Conservation (phyloP, 2,329 filamentous ascomycete genomes). For the Aureobasidium vineae region DNA sequence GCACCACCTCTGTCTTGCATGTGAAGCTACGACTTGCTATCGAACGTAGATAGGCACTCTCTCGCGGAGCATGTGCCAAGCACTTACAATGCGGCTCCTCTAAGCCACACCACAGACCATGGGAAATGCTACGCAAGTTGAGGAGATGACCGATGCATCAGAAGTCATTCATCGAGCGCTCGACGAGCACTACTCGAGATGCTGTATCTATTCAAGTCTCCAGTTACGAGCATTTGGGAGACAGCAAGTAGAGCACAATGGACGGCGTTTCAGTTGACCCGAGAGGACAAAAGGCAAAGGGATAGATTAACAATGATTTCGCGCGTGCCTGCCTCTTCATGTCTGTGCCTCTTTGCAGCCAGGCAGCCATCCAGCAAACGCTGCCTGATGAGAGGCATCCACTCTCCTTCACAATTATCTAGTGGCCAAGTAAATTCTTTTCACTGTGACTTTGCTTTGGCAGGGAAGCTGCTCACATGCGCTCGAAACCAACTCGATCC, state of each 20-base stretch:
- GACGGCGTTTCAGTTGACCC: background rate
- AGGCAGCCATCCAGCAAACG: conserved; percentile 24
- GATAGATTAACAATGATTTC: background rate
- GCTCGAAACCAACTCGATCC: conserved; percentile 1
- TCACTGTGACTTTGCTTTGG: background rate
- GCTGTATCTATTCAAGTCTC: too few species aligned
- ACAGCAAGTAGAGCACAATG: background rate
- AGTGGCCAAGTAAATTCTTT: background rate
- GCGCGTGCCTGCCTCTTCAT: conserved; percentile 1
- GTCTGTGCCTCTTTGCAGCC: conserved; percentile 13
- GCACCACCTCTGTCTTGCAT: background rate
- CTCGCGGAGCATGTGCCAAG: background rate
- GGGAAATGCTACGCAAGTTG: background rate
- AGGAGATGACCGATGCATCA: background rate
- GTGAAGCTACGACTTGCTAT: conserved; percentile 1
- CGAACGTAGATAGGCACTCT: background rate
- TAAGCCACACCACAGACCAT: background rate
- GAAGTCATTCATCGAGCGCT: background rate
- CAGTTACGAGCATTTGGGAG: too few species aligned
- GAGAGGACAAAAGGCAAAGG: background rate
- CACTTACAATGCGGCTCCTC: background rate
- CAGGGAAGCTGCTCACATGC: background rate
- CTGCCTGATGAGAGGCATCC: background rate
- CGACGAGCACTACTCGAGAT: too few species aligned
- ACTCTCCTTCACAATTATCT: background rate